phyloP scores from a whole-genome alignment of 768 basidiomycete genomes.

The Strobilomyces dryophilus region DNA sequence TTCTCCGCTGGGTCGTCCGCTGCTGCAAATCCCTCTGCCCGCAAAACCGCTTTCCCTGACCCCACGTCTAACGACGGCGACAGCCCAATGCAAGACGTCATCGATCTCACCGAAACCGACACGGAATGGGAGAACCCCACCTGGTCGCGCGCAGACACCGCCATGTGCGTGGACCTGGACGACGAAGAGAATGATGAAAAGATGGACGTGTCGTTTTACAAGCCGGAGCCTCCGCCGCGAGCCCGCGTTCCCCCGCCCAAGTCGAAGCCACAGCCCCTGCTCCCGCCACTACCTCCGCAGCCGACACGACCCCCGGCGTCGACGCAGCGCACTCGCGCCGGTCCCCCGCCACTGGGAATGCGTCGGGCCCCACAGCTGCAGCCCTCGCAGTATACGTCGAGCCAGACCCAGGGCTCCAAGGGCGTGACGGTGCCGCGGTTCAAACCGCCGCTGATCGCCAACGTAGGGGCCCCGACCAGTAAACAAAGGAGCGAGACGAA shows the following conservation, averaged over 20 bases:
- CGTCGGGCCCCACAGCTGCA: constrained; percentile 19
- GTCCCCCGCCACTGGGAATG: constrained; percentile 29
- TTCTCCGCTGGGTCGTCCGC: not conserved
- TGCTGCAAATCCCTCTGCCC: not conserved
- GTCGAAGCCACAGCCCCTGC: constrained; percentile 1
- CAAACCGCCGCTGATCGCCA: constrained; percentile 25
- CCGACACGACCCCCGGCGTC: constrained; percentile 2
- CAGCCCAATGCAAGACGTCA: constrained; percentile 12
- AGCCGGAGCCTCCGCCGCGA: not conserved
- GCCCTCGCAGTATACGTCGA: constrained; percentile 17
- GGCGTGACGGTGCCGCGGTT: constrained; percentile 19
- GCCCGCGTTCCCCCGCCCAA: not conserved
- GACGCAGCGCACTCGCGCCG: constrained; percentile 13
- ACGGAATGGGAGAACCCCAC: constrained; percentile 10
- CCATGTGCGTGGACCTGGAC: constrained; percentile 16
- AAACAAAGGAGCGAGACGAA: constrained; percentile 5
- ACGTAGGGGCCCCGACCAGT: not conserved
- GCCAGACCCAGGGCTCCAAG: constrained; percentile 25
- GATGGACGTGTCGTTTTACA: constrained; percentile 20
- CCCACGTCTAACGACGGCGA: constrained; percentile 2
- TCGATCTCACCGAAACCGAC: constrained; percentile 23
- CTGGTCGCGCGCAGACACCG: not conserved
- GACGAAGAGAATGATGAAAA: constrained; percentile 8
- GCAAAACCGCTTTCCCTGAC: not conserved
- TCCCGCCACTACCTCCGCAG: constrained; percentile 3